Percentiles rank a stretch among this genome's conserved stretches.
Evolutionary conservation across 441 rosid species (phyloP).

Genomic region (Brassica balearica): DNA sequence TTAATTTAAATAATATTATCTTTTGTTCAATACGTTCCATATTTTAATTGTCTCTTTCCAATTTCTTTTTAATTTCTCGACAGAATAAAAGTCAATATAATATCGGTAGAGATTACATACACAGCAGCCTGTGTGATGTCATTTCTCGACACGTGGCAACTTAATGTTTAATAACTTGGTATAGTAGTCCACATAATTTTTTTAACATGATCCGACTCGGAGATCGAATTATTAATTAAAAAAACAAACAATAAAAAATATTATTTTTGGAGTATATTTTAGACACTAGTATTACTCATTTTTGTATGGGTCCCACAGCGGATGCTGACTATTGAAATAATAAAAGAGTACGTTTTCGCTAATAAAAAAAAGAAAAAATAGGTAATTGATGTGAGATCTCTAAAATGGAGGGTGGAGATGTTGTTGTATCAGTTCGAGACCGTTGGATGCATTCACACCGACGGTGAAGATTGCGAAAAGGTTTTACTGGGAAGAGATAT

Average conservation of each 20-base stretch:
- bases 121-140: slow-evolving; percentile 55
- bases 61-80: background rate
- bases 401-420: slow-evolving; percentile 49
- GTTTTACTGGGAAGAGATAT: slow-evolving; percentile 47
- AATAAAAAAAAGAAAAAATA: slow-evolving; percentile 21
- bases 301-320: slow-evolving; percentile 9
- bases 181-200: slow-evolving; percentile 23
- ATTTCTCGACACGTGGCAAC: slow-evolving; percentile 64
- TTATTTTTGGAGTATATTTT: background rate
- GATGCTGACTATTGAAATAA: slow-evolving; percentile 40
- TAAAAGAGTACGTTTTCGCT: slow-evolving; percentile 32
- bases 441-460: slow-evolving; percentile 55
- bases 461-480: slow-evolving; percentile 50
- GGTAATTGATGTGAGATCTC: slow-evolving; percentile 38
- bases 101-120: slow-evolving; percentile 49
- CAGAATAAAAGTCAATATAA: slow-evolving; percentile 35
- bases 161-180: slow-evolving; percentile 16
- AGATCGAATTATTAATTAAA: background rate
- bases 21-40: background rate
- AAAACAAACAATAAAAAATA: background rate
- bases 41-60: background rate
- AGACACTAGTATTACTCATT: background rate
- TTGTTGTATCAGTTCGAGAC: slow-evolving; percentile 44
- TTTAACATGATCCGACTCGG: slow-evolving; percentile 37
- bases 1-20: slow-evolving; percentile 2